phyloP scores from a whole-genome alignment of 345 rosid genomes.

The Barbarea vulgaris region DNA sequence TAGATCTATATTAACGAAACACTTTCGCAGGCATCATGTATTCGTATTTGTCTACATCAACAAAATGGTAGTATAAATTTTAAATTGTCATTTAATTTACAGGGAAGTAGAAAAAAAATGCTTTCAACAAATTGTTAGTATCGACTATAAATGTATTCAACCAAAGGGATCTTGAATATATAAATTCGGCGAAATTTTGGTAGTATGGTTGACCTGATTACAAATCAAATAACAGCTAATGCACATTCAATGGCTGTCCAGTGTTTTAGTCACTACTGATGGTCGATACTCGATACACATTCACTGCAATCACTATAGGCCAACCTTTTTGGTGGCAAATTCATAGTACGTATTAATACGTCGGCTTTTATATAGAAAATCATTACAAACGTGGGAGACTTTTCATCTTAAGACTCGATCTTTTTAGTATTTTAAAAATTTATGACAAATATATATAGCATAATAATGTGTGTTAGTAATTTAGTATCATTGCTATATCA shows the following conservation, averaged over 20 bases:
- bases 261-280: conserved; percentile 7
- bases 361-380: background rate
- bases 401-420: background rate
- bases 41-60: background rate
- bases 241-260: conserved; percentile 17
- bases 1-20: background rate
- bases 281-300: conserved; percentile 19
- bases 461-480: background rate
- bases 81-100: background rate
- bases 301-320: background rate
- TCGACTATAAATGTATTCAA: background rate
- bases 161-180: background rate
- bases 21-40: background rate
- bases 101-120: background rate
- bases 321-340: background rate
- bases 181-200: background rate
- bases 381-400: background rate
- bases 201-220: conserved; percentile 5
- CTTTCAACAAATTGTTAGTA: background rate
- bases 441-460: background rate
- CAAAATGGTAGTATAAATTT: background rate
- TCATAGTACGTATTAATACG: background rate
- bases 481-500: background rate
- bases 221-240: conserved; percentile 3
- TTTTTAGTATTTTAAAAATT: too few species aligned